Evolutionary conservation across 129 eudicot species (phyloP).

Genomic region (Logfia minima): DNA sequence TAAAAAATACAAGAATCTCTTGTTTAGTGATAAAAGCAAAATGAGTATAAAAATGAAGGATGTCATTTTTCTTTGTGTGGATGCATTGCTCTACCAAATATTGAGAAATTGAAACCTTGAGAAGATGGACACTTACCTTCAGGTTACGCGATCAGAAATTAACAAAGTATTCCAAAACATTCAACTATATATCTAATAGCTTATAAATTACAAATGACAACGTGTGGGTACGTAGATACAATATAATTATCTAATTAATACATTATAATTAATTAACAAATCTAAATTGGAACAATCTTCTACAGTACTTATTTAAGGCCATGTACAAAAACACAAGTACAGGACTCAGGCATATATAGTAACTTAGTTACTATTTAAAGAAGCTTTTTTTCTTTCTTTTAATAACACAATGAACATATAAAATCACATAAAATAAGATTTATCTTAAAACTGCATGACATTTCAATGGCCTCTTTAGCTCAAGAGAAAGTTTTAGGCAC

Average conservation of each 20-base stretch:
- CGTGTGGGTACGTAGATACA: no score
- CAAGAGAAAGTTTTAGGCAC: constrained; percentile 76
- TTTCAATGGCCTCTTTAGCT: constrained; percentile 60
- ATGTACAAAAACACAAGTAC: constrained; percentile 4
- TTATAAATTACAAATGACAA: background rate
- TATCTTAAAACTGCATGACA: constrained; percentile 43
- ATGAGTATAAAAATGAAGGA: no score
- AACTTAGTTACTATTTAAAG: constrained; percentile 26
- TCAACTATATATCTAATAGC: background rate
- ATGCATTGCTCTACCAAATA: no score
- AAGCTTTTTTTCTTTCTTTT: constrained; percentile 1
- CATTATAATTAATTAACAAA: background rate
- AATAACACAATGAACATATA: background rate
- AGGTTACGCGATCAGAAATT: no score
- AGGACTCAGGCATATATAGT: background rate
- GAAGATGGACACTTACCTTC: no score
- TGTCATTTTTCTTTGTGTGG: no score
- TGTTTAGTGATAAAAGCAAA: no score
- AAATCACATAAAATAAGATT: background rate
- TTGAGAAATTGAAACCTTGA: no score
- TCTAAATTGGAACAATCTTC: constrained; percentile 9
- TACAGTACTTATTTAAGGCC: constrained; percentile 14
- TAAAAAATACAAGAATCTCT: no score
- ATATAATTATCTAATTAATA: no score
- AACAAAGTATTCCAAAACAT: no score